phyloP scores from a whole-genome alignment of 441 rosid species.

The Brassica balearica region DNA sequence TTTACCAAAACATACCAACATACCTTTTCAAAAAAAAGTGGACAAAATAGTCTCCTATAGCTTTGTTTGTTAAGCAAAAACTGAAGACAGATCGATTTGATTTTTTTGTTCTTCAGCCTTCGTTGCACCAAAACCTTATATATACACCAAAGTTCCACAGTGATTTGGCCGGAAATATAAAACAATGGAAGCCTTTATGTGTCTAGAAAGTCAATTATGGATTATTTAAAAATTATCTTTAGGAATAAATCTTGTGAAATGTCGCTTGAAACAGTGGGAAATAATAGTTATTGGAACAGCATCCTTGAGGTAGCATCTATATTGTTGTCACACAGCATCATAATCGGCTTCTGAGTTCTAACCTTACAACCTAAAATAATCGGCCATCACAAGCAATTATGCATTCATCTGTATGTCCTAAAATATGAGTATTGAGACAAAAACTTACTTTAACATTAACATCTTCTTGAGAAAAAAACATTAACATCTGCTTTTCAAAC shows the following conservation, averaged over 20 bases:
- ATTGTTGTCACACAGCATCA: neutral
- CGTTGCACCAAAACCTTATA: slow-evolving; percentile 14
- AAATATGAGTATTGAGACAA: neutral
- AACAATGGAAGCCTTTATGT: slow-evolving; percentile 11
- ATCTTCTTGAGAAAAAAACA: no score
- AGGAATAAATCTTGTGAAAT: slow-evolving; percentile 28
- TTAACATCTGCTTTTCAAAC: neutral
- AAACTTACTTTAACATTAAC: neutral
- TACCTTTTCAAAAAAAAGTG: no score
- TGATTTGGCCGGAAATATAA: neutral
- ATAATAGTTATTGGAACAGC: slow-evolving; percentile 7
- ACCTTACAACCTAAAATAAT: neutral
- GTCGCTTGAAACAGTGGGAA: slow-evolving; percentile 5
- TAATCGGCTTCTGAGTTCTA: neutral
- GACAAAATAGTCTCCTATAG: neutral
- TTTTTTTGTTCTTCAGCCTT: slow-evolving; percentile 11
- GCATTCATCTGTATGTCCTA: neutral
- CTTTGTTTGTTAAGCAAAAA: neutral
- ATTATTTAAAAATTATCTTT: slow-evolving; percentile 9
- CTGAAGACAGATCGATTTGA: neutral
- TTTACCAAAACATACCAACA: no score
- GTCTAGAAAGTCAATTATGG: neutral
- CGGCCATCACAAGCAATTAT: neutral
- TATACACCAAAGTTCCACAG: slow-evolving; percentile 12
- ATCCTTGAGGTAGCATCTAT: neutral